These are phyloP conservation scores for Jaltomata sinuosa DNA, from an alignment of 257 asterid genomes.

Conservation along the genomic window DNA sequence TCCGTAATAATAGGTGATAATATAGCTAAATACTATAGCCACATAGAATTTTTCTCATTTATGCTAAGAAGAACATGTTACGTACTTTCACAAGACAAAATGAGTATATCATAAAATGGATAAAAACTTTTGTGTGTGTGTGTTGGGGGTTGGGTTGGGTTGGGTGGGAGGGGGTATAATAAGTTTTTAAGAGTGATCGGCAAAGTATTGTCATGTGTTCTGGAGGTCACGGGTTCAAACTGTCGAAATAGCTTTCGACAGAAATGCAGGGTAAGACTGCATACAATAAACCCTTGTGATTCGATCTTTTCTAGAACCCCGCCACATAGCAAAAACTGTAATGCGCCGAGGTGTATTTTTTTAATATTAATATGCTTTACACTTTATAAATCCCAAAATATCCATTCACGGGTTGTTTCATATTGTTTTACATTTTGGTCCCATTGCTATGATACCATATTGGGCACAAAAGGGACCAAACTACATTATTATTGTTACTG, in stretches of 20 bases:
- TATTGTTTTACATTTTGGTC: slow-evolving; percentile 5
- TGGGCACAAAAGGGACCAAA: slow-evolving; percentile 4
- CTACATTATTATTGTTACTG: background rate
- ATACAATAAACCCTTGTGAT: too few relatives aligned
- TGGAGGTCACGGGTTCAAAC: too few relatives aligned
- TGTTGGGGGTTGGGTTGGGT: too few relatives aligned
- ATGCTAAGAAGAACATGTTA: background rate
- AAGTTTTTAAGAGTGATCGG: too few relatives aligned
- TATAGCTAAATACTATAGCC: background rate
- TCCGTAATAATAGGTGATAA: background rate
- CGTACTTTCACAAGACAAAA: background rate
- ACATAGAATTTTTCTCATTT: background rate
- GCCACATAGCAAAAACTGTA: too few relatives aligned
- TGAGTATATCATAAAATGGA: background rate
- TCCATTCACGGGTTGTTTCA: slow-evolving; percentile 31
- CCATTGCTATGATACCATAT: background rate
- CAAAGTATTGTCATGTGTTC: too few relatives aligned
- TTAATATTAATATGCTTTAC: background rate
- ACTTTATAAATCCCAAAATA: slow-evolving; percentile 4
- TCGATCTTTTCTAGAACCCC: too few relatives aligned
- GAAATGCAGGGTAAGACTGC: too few relatives aligned
- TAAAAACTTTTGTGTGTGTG: too few relatives aligned
- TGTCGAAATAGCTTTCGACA: too few relatives aligned
- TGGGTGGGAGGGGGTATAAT: too few relatives aligned
- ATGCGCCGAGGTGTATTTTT: too few relatives aligned